These are phyloP conservation scores for Chrysoporthe austroafricana DNA, from an alignment of 2,329 filamentous ascomycete species.

Conservation along the genomic window DNA sequence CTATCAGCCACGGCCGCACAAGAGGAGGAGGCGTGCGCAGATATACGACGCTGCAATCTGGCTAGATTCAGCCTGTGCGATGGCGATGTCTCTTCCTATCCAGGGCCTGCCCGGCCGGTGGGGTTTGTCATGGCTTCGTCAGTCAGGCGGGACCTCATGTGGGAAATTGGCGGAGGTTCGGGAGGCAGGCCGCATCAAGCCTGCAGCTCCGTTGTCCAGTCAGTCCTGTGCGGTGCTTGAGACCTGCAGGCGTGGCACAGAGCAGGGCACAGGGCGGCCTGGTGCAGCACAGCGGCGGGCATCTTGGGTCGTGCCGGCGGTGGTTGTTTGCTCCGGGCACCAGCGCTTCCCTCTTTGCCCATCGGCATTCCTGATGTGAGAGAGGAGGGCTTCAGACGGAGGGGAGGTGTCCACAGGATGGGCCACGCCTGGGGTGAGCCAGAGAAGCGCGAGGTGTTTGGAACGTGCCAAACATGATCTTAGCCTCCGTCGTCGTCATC, in stretches of 20 bases:
- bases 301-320: background rate
- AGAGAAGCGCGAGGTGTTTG: background rate
- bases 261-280: background rate
- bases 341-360: background rate
- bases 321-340: background rate
- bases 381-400: background rate
- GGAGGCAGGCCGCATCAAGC: constrained; percentile 6
- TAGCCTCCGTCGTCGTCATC: background rate
- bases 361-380: background rate
- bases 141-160: background rate
- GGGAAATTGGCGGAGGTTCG: constrained; percentile 10
- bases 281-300: background rate
- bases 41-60: background rate
- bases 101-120: background rate
- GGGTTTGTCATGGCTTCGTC: background rate
- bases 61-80: constrained; percentile 1
- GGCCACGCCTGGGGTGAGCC: background rate
- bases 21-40: background rate
- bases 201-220: background rate
- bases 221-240: background rate
- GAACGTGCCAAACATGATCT: background rate
- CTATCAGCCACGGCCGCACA: background rate
- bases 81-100: background rate
- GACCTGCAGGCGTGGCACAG: constrained; percentile 3
- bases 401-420: background rate